Conservation (phyloP, 768 basidiomycete genomes). For the Panaeolus cyanescens region DNA sequence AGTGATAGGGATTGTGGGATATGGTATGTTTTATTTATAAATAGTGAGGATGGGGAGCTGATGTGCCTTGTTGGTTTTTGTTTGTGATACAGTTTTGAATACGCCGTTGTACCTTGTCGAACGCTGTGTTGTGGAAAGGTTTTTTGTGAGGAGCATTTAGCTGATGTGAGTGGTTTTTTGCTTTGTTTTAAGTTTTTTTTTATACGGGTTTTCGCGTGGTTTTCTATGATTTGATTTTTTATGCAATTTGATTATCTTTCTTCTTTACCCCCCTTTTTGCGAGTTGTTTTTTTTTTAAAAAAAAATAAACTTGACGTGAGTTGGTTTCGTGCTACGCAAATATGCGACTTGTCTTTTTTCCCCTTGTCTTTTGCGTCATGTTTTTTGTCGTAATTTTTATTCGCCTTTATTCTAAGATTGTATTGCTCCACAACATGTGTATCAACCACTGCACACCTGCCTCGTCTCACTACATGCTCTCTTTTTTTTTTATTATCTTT, state of each 20-base stretch:
- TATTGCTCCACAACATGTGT: no score
- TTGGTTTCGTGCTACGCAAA: no score
- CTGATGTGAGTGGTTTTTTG: slow-evolving; percentile 23
- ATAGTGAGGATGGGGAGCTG: background rate
- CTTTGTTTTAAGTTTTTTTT: background rate
- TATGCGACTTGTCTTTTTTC: no score
- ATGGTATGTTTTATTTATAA: slow-evolving; percentile 18
- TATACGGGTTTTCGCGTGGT: background rate
- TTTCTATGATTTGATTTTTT: background rate
- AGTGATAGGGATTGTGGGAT: slow-evolving; percentile 32
- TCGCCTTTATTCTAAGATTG: no score
- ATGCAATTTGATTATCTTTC: no score
- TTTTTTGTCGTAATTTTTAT: no score
- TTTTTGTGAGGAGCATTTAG: slow-evolving; percentile 32
- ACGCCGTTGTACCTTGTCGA: slow-evolving; percentile 28
- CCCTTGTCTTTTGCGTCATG: no score
- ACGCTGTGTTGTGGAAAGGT: slow-evolving; percentile 34
- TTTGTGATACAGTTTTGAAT: slow-evolving; percentile 26
- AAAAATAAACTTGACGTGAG: no score
- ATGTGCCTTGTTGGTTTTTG: background rate
- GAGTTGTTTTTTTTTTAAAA: no score
- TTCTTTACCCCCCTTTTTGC: no score
- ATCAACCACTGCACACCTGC: no score
- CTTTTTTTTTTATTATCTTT: background rate
- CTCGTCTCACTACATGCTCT: no score